phyloP scores from a whole-genome alignment of 352 stramenopile species.

The Pythium aquatile region DNA sequence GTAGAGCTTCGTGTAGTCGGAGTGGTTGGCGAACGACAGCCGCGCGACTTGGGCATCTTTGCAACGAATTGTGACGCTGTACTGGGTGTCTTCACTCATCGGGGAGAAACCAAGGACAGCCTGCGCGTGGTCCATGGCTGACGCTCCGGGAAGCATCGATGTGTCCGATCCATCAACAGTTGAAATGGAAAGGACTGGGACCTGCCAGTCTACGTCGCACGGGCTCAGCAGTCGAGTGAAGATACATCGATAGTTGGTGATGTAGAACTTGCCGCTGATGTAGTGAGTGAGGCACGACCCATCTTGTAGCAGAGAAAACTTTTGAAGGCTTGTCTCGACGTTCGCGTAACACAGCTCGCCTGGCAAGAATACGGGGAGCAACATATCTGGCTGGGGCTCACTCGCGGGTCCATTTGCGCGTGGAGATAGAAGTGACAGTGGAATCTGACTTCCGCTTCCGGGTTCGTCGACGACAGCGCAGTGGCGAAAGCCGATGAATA shows the following conservation, averaged over 20 bases:
- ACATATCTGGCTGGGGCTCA: slow-evolving; percentile 12
- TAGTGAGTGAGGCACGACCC: slow-evolving; percentile 70
- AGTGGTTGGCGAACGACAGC: slow-evolving; percentile 66
- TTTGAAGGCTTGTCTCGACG: slow-evolving; percentile 68
- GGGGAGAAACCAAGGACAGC: slow-evolving; percentile 54
- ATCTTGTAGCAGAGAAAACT: slow-evolving; percentile 57
- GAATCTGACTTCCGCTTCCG: slow-evolving; percentile 9
- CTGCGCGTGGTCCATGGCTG: slow-evolving; percentile 57
- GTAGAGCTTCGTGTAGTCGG: slow-evolving; percentile 74
- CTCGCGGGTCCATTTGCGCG: not conserved
- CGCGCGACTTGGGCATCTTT: slow-evolving; percentile 74
- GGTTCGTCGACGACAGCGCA: slow-evolving; percentile 27
- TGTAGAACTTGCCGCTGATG: slow-evolving; percentile 72
- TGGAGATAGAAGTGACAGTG: slow-evolving; percentile 25
- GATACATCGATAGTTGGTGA: slow-evolving; percentile 84
- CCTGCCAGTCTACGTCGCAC: slow-evolving; percentile 68
- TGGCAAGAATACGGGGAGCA: slow-evolving; percentile 46
- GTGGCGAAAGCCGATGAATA: slow-evolving; percentile 74
- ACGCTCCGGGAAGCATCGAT: slow-evolving; percentile 18
- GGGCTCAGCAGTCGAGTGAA: slow-evolving; percentile 56
- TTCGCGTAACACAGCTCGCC: slow-evolving; percentile 81
- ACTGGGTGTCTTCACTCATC: slow-evolving; percentile 37
- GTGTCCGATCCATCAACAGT: slow-evolving; percentile 63
- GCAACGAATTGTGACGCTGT: slow-evolving; percentile 72
- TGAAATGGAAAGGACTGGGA: slow-evolving; percentile 73